Base-by-base conservation (phyloP, 768 basidiomycete species). In the Boletus reticuloceps region DNA sequence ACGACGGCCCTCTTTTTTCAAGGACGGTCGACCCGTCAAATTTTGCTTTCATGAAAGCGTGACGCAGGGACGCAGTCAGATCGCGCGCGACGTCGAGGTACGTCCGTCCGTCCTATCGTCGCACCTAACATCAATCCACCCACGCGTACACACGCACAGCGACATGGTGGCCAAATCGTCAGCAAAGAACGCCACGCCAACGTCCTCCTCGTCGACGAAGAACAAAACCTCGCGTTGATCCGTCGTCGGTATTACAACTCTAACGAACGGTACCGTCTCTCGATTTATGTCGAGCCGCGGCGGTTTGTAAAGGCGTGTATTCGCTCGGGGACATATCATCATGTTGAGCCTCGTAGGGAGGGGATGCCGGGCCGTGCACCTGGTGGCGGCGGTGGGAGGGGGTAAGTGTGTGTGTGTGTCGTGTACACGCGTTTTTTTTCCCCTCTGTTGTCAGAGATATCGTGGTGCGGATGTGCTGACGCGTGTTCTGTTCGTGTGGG, bases 161-260 rank as follows among this genome's bases (percentile, higher is more conserved):
- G 48, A 12, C 43, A 63, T 9, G 69, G 69, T 0, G 70, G 69
- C 0, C 6, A 40, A 25, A 42, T 72, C 11, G 57, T 61, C 20
- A 3, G 20, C 0, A 11, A 58, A 6, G 69, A 70, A 37, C 50
- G 47, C 16, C 14, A 20, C 10, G 45, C 69, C 25, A 50, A 70
- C 29, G 64, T 72, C 6, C 56, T 70, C 9, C 60, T 70, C 27
- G 60, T 72, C 17, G 69, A 70, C 31, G 70, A 72, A 48, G 55
- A 72, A 42, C 52, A 55, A 16, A 51, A 70, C 29, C 22, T 72
- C n/a, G 47, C 37, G 1, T 47, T 70, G 13, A 5, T 72, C n/a
- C 68, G 68, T 6, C 51, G 55, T 2, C 56, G 48, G 17, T 70
- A 69, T 41, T 69, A 70, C 42, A 59, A 59, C 19, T 69, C 67